Evolutionary conservation across 495 filamentous ascomycete species (phyloP), one percentile per base, ranked within the genome.

Genomic region (Aspergillus incahuasiensis): DNA sequence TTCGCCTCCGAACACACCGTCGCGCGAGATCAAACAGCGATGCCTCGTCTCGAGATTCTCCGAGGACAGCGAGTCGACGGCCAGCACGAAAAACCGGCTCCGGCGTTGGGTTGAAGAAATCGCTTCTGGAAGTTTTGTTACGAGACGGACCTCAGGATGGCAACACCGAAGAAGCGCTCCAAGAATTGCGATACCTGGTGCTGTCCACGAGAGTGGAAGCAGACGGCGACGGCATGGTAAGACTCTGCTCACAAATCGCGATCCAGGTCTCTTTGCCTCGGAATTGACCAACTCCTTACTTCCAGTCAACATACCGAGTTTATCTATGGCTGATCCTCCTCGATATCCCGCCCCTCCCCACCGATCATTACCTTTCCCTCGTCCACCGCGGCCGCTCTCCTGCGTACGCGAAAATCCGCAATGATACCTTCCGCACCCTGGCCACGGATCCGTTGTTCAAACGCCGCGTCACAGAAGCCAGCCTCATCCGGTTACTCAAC

Each of bases 381-480:
- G 87, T 97, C 56, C 91, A 94, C 63, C 91, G 92, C 52, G 92
- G 92, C 46, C 86, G 92, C 11, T 97, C 92, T 1, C 91, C 91
- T 2, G 91, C 90, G 13, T 95, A 99, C 69, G 83, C 89, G 42
- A 99, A 99, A 71, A 99, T 99, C 65, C 88, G 91, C 63, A 95
- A 99, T 62, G 94, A 99, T 68, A 96, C 94, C 24, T 97, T 97
- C 66, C 90, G 94, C 59, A 99, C 94, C 0, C 74, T 99, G 8
- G 90, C 92, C 8, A 97, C 92, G 25, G 92, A 99, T 64, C 91
- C 92, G 19, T 84, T 97, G 30, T 99, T 97, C 75, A 89, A 94
- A 45, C 87, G 94, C 19, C 85, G 92, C 40, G 94, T 99, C 52
- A 92, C 89, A 30, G 95, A 97, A 68, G 94, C 95, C 22, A 95